These are phyloP conservation scores for Kwoniella shandongensis DNA, from an alignment of 768 basidiomycete species.

Conservation along the genomic window DNA sequence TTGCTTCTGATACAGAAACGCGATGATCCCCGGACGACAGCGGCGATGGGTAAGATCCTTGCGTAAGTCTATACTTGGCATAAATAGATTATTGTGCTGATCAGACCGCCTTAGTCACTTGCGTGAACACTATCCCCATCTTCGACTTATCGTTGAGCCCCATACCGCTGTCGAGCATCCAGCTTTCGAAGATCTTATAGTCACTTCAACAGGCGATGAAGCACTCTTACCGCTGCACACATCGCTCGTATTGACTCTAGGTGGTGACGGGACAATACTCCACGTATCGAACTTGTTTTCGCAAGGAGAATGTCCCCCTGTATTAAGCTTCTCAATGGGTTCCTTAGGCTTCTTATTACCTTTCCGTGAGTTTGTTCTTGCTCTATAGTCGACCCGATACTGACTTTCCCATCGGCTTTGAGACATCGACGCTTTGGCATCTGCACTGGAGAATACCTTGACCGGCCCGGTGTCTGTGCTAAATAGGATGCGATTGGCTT, in stretches of 20 bases:
- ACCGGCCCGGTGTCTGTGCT: slow-evolving; percentile 76
- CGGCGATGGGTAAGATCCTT: slow-evolving; percentile 41
- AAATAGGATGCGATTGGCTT: slow-evolving; percentile 85
- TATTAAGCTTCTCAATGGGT: slow-evolving; percentile 87
- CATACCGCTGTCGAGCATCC: slow-evolving; percentile 39
- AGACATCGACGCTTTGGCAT: slow-evolving; percentile 87
- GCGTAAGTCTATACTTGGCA: slow-evolving; percentile 25
- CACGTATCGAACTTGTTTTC: slow-evolving; percentile 90
- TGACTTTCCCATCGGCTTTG: slow-evolving; percentile 12
- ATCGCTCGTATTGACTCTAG: slow-evolving; percentile 84
- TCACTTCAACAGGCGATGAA: slow-evolving; percentile 29
- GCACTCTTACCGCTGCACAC: slow-evolving; percentile 55
- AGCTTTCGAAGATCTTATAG: slow-evolving; percentile 21
- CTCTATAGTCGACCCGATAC: neutral
- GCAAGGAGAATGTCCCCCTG: slow-evolving; percentile 86
- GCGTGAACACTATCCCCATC: slow-evolving; percentile 20
- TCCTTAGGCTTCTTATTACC: slow-evolving; percentile 90
- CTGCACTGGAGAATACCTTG: slow-evolving; percentile 76
- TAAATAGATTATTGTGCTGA: neutral
- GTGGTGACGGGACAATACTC: slow-evolving; percentile 92
- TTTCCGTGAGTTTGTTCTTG: slow-evolving; percentile 67
- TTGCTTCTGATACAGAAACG: slow-evolving; percentile 55
- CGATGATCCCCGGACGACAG: slow-evolving; percentile 44
- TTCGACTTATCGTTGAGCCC: slow-evolving; percentile 39
- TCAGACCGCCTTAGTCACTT: slow-evolving; percentile 25